Conservation (phyloP, 257 asterid genomes). For the Solanum pinnatisectum region DNA sequence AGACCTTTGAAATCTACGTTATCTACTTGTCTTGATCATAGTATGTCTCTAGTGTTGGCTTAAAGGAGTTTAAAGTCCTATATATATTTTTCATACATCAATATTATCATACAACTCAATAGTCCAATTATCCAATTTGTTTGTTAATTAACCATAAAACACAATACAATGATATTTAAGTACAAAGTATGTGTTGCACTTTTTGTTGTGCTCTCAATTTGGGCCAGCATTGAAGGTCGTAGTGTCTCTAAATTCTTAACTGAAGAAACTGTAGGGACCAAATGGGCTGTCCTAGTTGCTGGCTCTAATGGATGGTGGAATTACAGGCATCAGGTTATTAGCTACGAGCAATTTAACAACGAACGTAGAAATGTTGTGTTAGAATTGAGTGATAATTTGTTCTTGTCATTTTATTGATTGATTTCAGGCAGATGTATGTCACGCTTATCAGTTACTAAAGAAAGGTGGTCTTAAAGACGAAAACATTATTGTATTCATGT, state of each 20-base stretch:
- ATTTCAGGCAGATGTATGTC: slow-evolving; percentile 84
- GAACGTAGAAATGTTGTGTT: not conserved
- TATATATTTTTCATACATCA: not conserved
- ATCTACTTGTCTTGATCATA: not conserved
- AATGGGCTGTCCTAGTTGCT: slow-evolving; percentile 92
- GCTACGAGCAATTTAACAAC: too few relatives aligned
- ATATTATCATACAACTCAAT: not conserved
- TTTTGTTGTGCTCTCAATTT: not conserved
- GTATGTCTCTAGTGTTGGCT: not conserved
- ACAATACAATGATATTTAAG: not conserved
- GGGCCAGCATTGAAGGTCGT: not conserved
- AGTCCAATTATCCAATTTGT: not conserved
- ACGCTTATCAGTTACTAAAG: slow-evolving; percentile 78
- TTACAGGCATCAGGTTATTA: slow-evolving; percentile 79
- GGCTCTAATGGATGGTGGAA: slow-evolving; percentile 95
- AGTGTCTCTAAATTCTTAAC: not conserved
- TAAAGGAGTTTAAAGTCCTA: not conserved
- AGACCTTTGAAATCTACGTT: not conserved
- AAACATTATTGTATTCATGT: slow-evolving; percentile 76
- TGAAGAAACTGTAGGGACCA: slow-evolving; percentile 62
- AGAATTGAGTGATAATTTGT: not conserved
- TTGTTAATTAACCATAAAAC: not conserved
- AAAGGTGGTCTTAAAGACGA: slow-evolving; percentile 89
- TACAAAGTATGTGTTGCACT: not conserved
- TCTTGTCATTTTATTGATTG: not conserved